Evolutionary conservation across 352 stramenopile genomes (phyloP).

Genomic region (Globisporangium parvum): DNA sequence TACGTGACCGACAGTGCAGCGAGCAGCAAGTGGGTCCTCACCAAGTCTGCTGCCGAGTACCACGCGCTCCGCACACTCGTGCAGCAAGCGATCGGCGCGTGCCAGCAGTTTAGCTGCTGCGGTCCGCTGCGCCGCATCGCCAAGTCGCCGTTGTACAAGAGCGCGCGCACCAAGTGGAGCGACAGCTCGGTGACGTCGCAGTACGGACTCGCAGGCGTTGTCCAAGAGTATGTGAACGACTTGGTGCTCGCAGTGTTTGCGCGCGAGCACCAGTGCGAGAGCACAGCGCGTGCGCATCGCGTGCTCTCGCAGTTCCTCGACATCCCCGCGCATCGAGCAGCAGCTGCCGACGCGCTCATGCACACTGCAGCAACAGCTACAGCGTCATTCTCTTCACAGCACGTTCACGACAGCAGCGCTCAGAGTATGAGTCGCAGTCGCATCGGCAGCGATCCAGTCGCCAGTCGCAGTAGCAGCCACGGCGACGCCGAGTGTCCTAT

Average conservation of each 20-base stretch:
- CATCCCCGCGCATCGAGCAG: constrained; percentile 16
- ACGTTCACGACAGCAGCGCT: neutral
- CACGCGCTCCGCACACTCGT: constrained; percentile 34
- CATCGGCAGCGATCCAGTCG: neutral
- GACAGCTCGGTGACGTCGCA: constrained; percentile 28
- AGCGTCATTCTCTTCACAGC: neutral
- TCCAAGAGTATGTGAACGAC: constrained; percentile 67
- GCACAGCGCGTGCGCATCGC: constrained; percentile 22
- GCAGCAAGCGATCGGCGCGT: constrained; percentile 24
- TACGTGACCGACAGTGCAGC: constrained; percentile 72
- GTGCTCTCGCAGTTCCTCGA: constrained; percentile 57
- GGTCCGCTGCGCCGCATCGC: constrained; percentile 45
- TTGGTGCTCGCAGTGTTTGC: constrained; percentile 31
- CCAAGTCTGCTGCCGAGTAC: constrained; percentile 45
- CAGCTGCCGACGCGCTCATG: constrained; percentile 9
- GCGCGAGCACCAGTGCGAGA: constrained; percentile 35
- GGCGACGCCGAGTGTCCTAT: constrained; percentile 59
- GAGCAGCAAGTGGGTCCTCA: constrained; percentile 64
- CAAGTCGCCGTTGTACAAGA: constrained; percentile 34
- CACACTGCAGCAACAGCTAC: neutral
- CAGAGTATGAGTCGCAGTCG: neutral
- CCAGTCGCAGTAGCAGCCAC: constrained; percentile 14
- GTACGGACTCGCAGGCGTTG: constrained; percentile 32
- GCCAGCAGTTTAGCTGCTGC: constrained; percentile 46
- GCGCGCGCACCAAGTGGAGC: constrained; percentile 26